phyloP scores from a whole-genome alignment of 148 eudicot species.

The Mesembryanthemum crystallinum region DNA sequence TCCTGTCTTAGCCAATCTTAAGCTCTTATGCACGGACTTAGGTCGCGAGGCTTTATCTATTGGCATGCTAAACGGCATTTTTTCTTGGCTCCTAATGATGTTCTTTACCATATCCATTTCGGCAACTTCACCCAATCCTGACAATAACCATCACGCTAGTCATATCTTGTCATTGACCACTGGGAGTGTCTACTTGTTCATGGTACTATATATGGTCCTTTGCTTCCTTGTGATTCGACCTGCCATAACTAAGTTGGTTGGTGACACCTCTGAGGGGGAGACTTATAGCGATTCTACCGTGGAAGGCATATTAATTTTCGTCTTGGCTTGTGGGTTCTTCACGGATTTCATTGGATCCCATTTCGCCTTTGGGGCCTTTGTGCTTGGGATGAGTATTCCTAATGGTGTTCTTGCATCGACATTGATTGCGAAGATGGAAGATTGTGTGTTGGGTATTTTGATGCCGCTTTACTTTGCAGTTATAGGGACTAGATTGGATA shows the following conservation, averaged over 20 bases:
- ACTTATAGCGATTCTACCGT: constrained; percentile 33
- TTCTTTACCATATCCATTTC: constrained; percentile 18
- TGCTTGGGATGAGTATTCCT: constrained; percentile 54
- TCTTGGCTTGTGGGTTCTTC: constrained; percentile 36
- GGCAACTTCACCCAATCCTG: neutral
- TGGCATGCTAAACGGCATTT: constrained; percentile 22
- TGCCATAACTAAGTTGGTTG: constrained; percentile 23
- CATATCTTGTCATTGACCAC: neutral
- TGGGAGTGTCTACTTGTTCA: neutral
- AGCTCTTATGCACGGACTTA: constrained; percentile 33
- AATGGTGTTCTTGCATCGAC: constrained; percentile 35
- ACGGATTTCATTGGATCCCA: constrained; percentile 41
- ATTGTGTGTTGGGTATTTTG: constrained; percentile 47
- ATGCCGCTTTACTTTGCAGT: constrained; percentile 55
- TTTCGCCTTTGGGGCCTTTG: constrained; percentile 50
- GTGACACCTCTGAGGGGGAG: constrained; percentile 32
- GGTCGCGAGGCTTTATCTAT: constrained; percentile 31
- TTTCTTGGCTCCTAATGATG: constrained; percentile 27
- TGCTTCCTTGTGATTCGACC: constrained; percentile 36
- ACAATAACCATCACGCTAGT: neutral
- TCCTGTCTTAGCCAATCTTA: constrained; percentile 26
- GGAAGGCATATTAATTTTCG: constrained; percentile 34
- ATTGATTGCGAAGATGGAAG: constrained; percentile 51
- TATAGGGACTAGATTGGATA: constrained; percentile 31
- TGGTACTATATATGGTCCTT: constrained; percentile 15